Conservation (phyloP, 768 basidiomycete species). For the Trametes elegans region DNA sequence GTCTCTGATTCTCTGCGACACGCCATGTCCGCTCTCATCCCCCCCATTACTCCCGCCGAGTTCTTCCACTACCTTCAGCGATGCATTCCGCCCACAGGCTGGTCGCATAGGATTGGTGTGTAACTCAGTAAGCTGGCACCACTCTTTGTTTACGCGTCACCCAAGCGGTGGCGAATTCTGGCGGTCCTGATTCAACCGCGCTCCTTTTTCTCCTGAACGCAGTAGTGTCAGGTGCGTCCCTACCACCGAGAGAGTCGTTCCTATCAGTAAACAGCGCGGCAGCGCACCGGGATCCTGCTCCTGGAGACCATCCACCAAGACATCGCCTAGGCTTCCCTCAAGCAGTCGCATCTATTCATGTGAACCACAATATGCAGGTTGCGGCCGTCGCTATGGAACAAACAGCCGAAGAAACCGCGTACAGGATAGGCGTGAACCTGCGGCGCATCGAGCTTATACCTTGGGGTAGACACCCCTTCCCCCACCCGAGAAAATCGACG, state of each 20-base stretch:
- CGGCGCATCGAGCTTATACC: slow-evolving; percentile 48
- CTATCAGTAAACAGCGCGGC: too few species aligned
- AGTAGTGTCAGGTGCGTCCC: too few species aligned
- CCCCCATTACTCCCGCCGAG: slow-evolving; percentile 45
- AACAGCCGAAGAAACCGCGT: slow-evolving; percentile 38
- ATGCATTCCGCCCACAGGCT: slow-evolving; percentile 49
- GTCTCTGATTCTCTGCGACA: not conserved
- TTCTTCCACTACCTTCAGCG: slow-evolving; percentile 46
- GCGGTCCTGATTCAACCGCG: slow-evolving; percentile 81
- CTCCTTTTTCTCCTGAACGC: slow-evolving; percentile 60
- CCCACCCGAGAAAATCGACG: slow-evolving; percentile 49
- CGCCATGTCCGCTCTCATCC: slow-evolving; percentile 12
- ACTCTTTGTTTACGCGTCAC: not conserved
- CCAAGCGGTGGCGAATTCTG: slow-evolving; percentile 74
- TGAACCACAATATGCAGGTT: slow-evolving; percentile 70
- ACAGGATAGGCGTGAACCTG: slow-evolving; percentile 45
- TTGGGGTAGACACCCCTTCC: slow-evolving; percentile 58
- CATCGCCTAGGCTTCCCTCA: slow-evolving; percentile 18
- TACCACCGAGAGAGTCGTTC: too few species aligned
- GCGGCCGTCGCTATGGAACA: slow-evolving; percentile 55
- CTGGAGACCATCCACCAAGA: too few species aligned
- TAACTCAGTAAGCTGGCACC: not conserved
- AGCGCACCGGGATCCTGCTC: too few species aligned
- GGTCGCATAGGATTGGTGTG: slow-evolving; percentile 48
- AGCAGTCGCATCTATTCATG: slow-evolving; percentile 53